These are phyloP conservation scores for Bruguiera gymnorhiza DNA, from an alignment of 345 rosid genomes.

Conservation along the genomic window DNA sequence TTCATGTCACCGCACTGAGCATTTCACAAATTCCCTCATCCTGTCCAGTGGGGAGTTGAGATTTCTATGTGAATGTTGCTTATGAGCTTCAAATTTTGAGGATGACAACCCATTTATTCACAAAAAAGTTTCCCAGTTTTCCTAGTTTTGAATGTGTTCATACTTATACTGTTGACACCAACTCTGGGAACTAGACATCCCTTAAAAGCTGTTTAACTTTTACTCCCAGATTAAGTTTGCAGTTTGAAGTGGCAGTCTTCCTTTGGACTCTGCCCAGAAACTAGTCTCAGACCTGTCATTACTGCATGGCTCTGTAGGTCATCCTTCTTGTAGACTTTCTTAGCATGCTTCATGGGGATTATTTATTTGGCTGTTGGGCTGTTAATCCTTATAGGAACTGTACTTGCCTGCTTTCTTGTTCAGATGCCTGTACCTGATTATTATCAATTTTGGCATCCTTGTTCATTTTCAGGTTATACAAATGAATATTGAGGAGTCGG, in stretches of 20 bases:
- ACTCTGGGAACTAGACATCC: neutral
- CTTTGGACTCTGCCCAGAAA: neutral
- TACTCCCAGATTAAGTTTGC: neutral
- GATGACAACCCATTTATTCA: neutral
- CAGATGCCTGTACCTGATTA: neutral
- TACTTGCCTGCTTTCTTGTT: neutral
- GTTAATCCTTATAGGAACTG: neutral
- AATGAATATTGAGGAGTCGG: slow-evolving; percentile 67
- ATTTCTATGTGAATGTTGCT: too few species aligned
- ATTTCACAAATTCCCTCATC: too few species aligned
- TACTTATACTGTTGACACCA: neutral
- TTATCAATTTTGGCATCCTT: neutral
- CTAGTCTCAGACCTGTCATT: neutral
- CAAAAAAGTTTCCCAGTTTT: neutral
- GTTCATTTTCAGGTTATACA: slow-evolving; percentile 54
- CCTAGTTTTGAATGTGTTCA: neutral
- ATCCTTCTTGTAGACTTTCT: neutral
- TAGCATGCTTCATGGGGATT: neutral
- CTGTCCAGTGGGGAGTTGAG: too few species aligned
- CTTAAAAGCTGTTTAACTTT: neutral
- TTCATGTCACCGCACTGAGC: too few species aligned
- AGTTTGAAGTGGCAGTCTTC: neutral
- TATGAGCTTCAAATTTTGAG: too few species aligned
- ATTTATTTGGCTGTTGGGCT: neutral
- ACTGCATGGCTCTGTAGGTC: neutral